Evolutionary conservation across 495 filamentous ascomycete species (phyloP).

Genomic region (Hyaloscypha bicolor): DNA sequence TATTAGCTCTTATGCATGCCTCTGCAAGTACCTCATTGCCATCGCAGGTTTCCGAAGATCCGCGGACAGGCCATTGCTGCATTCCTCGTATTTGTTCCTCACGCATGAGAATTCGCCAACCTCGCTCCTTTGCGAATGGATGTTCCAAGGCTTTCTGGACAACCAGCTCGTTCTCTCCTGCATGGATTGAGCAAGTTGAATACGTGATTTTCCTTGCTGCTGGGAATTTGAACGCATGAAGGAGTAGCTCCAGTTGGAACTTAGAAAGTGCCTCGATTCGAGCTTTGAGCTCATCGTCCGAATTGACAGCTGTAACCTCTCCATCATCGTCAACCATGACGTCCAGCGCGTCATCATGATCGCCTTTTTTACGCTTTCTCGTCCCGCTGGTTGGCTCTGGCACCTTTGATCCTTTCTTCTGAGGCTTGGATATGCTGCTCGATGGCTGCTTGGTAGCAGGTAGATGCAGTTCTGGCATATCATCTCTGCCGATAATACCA

Average conservation of each 20-base stretch:
- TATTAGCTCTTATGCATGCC: slow-evolving; percentile 78
- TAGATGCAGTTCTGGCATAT: slow-evolving; percentile 62
- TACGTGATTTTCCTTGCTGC: slow-evolving; percentile 79
- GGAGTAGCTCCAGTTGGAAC: slow-evolving; percentile 75
- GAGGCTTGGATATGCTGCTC: slow-evolving; percentile 22
- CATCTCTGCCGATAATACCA: slow-evolving; percentile 87
- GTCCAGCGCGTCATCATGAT: slow-evolving; percentile 36
- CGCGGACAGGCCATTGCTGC: slow-evolving; percentile 71
- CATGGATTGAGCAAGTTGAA: slow-evolving; percentile 87
- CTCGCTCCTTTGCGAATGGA: slow-evolving; percentile 61
- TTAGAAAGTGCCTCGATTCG: slow-evolving; percentile 72
- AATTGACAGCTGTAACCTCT: slow-evolving; percentile 37
- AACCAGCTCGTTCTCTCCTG: slow-evolving; percentile 85
- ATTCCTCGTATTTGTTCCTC: slow-evolving; percentile 73
- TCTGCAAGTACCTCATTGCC: slow-evolving; percentile 57
- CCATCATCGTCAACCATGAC: slow-evolving; percentile 53
- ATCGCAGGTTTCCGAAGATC: slow-evolving; percentile 48
- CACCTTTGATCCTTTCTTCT: slow-evolving; percentile 27
- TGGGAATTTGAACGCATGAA: slow-evolving; percentile 83
- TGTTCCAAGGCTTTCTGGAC: slow-evolving; percentile 69
- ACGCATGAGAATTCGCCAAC: slow-evolving; percentile 75
- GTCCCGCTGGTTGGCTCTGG: slow-evolving; percentile 37
- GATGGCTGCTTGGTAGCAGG: slow-evolving; percentile 42
- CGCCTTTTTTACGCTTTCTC: slow-evolving; percentile 32
- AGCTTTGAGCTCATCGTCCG: slow-evolving; percentile 47